A percentile compares a stretch with the other conserved stretches of the same genome.
These are phyloP conservation scores for Pleurotus tuber-regium DNA, from an alignment of 768 basidiomycete species.

Conservation along the genomic window DNA sequence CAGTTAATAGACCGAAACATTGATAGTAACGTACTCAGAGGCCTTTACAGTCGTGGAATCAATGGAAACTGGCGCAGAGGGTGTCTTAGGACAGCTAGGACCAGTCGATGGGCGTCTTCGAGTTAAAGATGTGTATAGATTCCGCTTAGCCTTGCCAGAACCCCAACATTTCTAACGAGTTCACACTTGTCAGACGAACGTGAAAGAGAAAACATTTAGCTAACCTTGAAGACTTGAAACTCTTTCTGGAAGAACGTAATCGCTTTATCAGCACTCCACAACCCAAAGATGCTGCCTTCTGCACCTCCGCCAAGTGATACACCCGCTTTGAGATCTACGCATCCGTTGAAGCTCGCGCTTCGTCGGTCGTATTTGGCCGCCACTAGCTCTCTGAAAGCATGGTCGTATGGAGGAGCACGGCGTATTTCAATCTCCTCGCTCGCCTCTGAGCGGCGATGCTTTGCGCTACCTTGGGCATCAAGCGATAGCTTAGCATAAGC, in stretches of 20 bases:
- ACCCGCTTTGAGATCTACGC: conserved; percentile 14
- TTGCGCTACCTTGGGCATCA: conserved; percentile 9
- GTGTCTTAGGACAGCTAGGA: background rate
- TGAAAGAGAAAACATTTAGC: background rate
- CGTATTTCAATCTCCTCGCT: conserved; percentile 1
- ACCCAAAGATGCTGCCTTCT: conserved; percentile 17
- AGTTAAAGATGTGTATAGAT: background rate
- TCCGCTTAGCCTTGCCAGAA: background rate
- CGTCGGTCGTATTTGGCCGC: background rate
- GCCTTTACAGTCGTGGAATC: conserved; percentile 3
- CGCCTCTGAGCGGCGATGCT: background rate
- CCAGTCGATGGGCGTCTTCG: conserved; percentile 2
- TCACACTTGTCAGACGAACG: background rate
- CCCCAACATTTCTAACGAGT: conserved; percentile 6
- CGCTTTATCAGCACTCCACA: conserved; percentile 13
- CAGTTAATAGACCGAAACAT: background rate
- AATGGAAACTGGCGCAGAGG: background rate
- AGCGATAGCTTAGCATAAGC: conserved; percentile 23
- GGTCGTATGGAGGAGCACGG: conserved; percentile 5
- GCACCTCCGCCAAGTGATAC: conserved; percentile 18
- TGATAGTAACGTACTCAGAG: background rate
- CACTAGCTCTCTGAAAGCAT: background rate
- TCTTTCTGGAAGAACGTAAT: conserved; percentile 17
- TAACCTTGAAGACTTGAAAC: conserved; percentile 18
- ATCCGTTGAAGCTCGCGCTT: conserved; percentile 14